A percentile compares a stretch with the other conserved stretches of the same genome.
Conservation (phyloP, 352 stramenopile species). For the Pseudoperonospora humuli region DNA sequence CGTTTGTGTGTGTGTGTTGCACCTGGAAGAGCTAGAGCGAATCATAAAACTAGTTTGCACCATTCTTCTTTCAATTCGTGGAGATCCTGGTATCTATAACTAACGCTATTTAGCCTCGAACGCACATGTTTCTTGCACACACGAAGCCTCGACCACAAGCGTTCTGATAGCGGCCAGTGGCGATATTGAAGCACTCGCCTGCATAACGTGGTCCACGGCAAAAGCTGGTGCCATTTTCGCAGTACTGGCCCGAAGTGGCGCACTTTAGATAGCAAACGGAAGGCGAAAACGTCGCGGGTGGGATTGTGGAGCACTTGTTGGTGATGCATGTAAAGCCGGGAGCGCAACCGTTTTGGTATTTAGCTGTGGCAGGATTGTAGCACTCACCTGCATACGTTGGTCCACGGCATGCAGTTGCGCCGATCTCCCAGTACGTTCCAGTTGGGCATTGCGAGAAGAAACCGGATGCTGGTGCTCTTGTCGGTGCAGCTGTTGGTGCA, state of each 20-base stretch:
- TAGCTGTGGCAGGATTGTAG: slow-evolving; percentile 22
- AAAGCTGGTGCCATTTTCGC: slow-evolving; percentile 12
- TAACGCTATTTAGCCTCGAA: too few species aligned
- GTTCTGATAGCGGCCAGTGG: slow-evolving; percentile 14
- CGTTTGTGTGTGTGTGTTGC: too few species aligned
- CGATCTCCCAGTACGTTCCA: too few species aligned
- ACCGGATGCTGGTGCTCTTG: too few species aligned
- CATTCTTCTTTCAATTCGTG: too few species aligned
- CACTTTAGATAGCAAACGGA: slow-evolving; percentile 4
- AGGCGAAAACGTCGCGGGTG: slow-evolving; percentile 1
- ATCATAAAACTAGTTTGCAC: too few species aligned
- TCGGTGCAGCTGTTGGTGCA: slow-evolving; percentile 3
- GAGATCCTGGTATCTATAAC: too few species aligned
- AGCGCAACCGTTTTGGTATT: slow-evolving; percentile 27
- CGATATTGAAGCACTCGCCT: slow-evolving; percentile 34
- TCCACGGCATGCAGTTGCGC: slow-evolving; percentile 18
- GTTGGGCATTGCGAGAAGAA: too few species aligned
- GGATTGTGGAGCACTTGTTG: slow-evolving; percentile 24
- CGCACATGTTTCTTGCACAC: too few species aligned
- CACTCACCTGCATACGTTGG: slow-evolving; percentile 14
- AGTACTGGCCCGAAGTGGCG: slow-evolving; percentile 13
- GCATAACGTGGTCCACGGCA: slow-evolving; percentile 16
- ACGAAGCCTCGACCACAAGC: slow-evolving; percentile 15
- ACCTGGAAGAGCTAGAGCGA: too few species aligned
- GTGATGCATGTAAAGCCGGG: slow-evolving; percentile 18